Evolutionary conservation across 257 asterid species (phyloP), one percentile per base, ranked within the genome.

Genomic region (Przewalskia tangutica): DNA sequence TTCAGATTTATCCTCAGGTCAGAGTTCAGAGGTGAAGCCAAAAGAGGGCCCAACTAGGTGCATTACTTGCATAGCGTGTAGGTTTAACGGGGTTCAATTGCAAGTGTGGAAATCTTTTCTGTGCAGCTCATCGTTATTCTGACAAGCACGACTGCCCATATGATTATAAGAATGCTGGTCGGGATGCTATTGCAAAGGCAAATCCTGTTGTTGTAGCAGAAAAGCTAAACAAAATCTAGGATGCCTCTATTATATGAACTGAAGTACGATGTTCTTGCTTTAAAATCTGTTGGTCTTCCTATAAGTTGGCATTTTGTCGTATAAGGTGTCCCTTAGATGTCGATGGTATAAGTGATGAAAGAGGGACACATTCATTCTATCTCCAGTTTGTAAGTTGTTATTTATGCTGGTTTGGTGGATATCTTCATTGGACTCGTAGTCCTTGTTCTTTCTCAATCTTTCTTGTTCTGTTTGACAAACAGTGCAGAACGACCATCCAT

Each of bases 71-170:
- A 90, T n/a, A 89, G 87, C 91, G 94, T 14, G 91, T 90, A 75
- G 94, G 94, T 4, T 63, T 90, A 36, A 89, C 94, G 0, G 92
- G 94, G 5, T 90, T 89, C 87, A 82, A 23, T 56, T 90, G 94
- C 51, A 88, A 83, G 87, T 90, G 94, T 4, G 94, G 92, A 51
- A 82, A 86, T 71, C 86, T 89, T 27, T 89, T 86, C 87, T 90
- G 94, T 84, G 88, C 89, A 4, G 80, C 83, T 50, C 94, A 90
- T 46, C 90, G 92, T 20, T 90, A 90, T 83, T 89, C 92, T 5
- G 92, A 90, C 89, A 89, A 90, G 50, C 93, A 90, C 58, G 86
- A 87, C n/a, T 90, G 93, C 86, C 87, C 83, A 34, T 89, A 84
- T 40, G 94, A 90, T 81, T 90, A 90, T 81, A 88, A 85, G 81